Evolutionary conservation across 2,329 filamentous ascomycete species (phyloP).

Genomic region (Fusarium citri): DNA sequence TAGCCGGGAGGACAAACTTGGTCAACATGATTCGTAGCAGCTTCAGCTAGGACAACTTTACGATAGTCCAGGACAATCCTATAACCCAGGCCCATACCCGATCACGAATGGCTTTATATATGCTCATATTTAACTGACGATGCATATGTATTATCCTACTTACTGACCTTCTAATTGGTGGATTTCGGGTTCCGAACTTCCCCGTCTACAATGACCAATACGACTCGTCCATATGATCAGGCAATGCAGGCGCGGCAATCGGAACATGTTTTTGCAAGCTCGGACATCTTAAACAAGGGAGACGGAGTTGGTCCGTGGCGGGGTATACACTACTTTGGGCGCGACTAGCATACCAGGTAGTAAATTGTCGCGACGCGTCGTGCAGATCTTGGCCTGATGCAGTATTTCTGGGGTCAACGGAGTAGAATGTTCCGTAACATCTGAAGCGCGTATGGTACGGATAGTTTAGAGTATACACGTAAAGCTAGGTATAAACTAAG

Average conservation of each 20-base stretch:
- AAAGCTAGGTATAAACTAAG: not conserved
- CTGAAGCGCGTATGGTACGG: not conserved
- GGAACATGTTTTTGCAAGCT: not conserved
- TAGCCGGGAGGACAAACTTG: not conserved
- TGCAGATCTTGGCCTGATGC: not conserved
- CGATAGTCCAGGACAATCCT: not conserved
- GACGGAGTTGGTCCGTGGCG: slow-evolving; percentile 15
- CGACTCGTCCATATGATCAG: not conserved
- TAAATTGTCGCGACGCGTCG: not conserved
- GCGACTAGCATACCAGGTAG: not conserved
- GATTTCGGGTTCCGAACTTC: not conserved
- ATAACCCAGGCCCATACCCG: fast-evolving
- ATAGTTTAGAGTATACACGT: not conserved
- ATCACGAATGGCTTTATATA: not conserved
- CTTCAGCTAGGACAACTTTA: not conserved
- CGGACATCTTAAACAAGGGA: not conserved
- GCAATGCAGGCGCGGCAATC: not conserved
- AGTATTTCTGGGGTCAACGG: not conserved
- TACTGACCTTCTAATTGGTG: not conserved
- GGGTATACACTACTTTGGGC: slow-evolving; percentile 7
- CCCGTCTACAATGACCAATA: not conserved
- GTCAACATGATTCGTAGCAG: not conserved
- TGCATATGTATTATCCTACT: not conserved
- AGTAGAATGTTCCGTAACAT: not conserved
- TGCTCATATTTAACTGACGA: not conserved